Base-by-base conservation (phyloP, 805 yeast species). In the Spathaspora gorwiae region DNA sequence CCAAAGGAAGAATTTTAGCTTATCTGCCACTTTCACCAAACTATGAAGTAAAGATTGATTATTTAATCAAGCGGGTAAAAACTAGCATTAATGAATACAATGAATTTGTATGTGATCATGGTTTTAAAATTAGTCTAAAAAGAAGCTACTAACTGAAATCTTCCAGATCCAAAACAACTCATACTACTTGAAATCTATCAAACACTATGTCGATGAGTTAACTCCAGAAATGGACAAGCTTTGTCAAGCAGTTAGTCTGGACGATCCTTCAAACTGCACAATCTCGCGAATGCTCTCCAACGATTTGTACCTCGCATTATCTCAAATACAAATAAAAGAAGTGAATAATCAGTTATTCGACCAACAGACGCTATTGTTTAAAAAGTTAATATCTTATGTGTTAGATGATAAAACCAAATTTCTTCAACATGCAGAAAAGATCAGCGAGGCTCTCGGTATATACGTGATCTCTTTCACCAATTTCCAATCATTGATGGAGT, bases 281-380 rank as follows among this genome's bases (percentile, higher is more conserved):
- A 38, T 48, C 3, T 14, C 43, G 8, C 30, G 37, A 5, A 35
- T 50, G 24, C 27, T 50, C 12, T 43, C 41, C 13, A 35, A 33
- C 29, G 47, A 40, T 8, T 50, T 40, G 29, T 51, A 46, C 41
- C 19, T 32, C 10, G 30, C 26, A 12, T 24, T 51, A n/a, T 39
- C 51, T 7, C 15, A 24, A 30, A 36, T 47, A 10, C 37, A 42
- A 14, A 34, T 43, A 2, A 35, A 13, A 24, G 43, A 42, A 12
- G 19, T 38, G 7, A 39, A 36, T 30, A 9, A 11, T 9, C 41
- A 39, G 13, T 42, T 52, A 26, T 51, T 53, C 42, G 49, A 54
- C 24, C 50, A 46, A 27, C 46, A 46, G 26, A 48, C 48, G 9
- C 15, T 44, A 11, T 39, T 47, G n/a, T 45, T 46, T 27, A 49